Conservation (phyloP, 495 filamentous ascomycete genomes). For the Podospora comata region DNA sequence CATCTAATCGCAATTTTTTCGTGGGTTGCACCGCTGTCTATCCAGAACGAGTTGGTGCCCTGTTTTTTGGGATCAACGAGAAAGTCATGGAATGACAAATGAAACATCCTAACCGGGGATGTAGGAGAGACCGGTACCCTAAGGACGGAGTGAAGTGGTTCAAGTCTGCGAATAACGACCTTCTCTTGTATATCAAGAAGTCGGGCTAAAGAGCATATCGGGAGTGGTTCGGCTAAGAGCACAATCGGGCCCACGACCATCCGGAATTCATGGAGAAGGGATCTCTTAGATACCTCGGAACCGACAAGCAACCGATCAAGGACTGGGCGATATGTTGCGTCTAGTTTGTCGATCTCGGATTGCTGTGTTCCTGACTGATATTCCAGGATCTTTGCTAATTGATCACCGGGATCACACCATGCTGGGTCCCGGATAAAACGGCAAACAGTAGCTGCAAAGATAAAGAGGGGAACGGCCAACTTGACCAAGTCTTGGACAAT, state of each 20-base stretch:
- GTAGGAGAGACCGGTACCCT: slow-evolving; percentile 30
- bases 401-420: background rate
- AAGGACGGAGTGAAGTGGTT: slow-evolving; percentile 37
- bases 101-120: slow-evolving; percentile 39
- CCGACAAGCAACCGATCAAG: background rate
- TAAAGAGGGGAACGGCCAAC: slow-evolving; percentile 44
- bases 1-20: slow-evolving; percentile 31
- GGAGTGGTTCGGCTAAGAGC: slow-evolving; percentile 32
- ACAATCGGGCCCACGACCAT: slow-evolving; percentile 32
- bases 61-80: slow-evolving; percentile 35
- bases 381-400: background rate
- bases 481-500: slow-evolving; percentile 32
- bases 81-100: slow-evolving; percentile 53
- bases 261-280: slow-evolving; percentile 2
- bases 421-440: slow-evolving; percentile 34
- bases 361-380: background rate
- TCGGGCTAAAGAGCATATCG: slow-evolving; percentile 25
- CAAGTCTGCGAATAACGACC: slow-evolving; percentile 24
- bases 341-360: background rate
- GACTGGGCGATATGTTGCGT: slow-evolving; percentile 1
- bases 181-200: slow-evolving; percentile 18
- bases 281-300: too few relatives aligned
- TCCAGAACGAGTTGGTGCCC: background rate
- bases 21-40: background rate
- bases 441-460: slow-evolving; percentile 46